Evolutionary conservation across 371 early-diverging fungal species (phyloP).

Genomic region (Catenaria anguillulae): DNA sequence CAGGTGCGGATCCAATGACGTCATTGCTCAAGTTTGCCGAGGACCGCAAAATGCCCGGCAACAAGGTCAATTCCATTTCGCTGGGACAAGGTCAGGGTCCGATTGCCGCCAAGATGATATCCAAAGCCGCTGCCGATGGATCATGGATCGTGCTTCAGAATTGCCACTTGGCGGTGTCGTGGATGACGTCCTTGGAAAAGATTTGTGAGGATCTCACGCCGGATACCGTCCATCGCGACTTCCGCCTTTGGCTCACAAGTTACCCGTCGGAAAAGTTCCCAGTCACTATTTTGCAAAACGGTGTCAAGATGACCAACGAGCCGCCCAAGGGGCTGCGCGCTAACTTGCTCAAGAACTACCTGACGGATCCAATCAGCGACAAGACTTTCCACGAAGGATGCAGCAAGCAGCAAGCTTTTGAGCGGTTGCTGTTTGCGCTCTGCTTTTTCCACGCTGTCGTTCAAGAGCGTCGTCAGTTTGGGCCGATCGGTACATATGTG

Average conservation of each 20-base stretch:
- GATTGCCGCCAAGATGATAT: slow-evolving; percentile 35
- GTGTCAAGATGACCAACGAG: slow-evolving; percentile 46
- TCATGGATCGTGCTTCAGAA: slow-evolving; percentile 43
- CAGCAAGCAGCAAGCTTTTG: slow-evolving; percentile 23
- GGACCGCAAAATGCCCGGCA: slow-evolving; percentile 26
- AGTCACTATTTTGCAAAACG: slow-evolving; percentile 39
- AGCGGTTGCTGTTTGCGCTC: slow-evolving; percentile 35
- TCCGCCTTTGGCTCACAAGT: slow-evolving; percentile 38
- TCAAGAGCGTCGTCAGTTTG: slow-evolving; percentile 43
- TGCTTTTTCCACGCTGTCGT: slow-evolving; percentile 45
- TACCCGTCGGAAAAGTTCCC: slow-evolving; percentile 43
- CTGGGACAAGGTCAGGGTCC: slow-evolving; percentile 46
- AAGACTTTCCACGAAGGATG: slow-evolving; percentile 31
- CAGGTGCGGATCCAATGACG: slow-evolving; percentile 43
- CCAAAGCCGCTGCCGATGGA: slow-evolving; percentile 28
- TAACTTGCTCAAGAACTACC: slow-evolving; percentile 30
- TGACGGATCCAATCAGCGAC: slow-evolving; percentile 37
- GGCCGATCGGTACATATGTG: slow-evolving; percentile 16
- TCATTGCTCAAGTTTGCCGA: slow-evolving; percentile 35
- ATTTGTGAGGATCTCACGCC: slow-evolving; percentile 42
- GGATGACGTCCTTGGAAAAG: slow-evolving; percentile 41
- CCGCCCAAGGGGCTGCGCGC: slow-evolving; percentile 40
- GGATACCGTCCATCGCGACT: slow-evolving; percentile 24
- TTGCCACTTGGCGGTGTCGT: slow-evolving; percentile 40
- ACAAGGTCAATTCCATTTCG: slow-evolving; percentile 30